Base-by-base conservation (phyloP, 2,329 filamentous ascomycete species). In the Fusarium longipes region DNA sequence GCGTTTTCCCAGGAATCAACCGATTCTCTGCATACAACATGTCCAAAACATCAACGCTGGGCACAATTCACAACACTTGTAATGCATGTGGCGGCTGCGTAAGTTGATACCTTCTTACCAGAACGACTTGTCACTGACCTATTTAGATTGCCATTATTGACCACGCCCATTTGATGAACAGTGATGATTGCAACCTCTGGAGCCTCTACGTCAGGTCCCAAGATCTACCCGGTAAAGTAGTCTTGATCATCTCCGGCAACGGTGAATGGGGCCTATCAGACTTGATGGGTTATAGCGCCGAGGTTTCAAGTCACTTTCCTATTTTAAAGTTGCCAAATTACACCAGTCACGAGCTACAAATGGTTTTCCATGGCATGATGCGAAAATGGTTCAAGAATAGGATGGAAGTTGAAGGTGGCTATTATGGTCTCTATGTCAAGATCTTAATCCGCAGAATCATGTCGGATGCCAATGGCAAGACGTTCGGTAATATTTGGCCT, bases 401-500 rank as follows among this genome's bases (percentile, higher is more conserved):
- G 1, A 91, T 93, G 85, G 80, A 82, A 24, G 77, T 89, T 15
- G 87, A 91, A 57, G 87, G 80, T 25, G 89, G 89, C 0, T 71
- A 81, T 1, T 73, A 76, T 3, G 90, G 90, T 0, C 80, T 91
- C 0, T 92, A 87, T 67, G 82, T 84, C 64, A 85, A 89, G 0
- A 88, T 93, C 44, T 82, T 86, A 2, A 80, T 86, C 11, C 82
- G 87, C 5, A 81, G 90, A 7, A 78, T 93, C 27, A 88, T 88
- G 0, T 79, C 84, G 12, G 84, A 84, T 0, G 84, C 89, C 2
- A 89, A 87, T 0, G 80, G 82, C 2, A 84, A 88, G 30, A 89
- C 89, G 0, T 93, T 93, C 70, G 90, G 88, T 1, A 93, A 94
- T 69, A 90, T 91, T 0, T 82, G 91, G 18, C 82, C 86, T 0